These are phyloP conservation scores for Salicornia ramosissima DNA, from an alignment of 148 eudicot genomes.

Conservation along the genomic window DNA sequence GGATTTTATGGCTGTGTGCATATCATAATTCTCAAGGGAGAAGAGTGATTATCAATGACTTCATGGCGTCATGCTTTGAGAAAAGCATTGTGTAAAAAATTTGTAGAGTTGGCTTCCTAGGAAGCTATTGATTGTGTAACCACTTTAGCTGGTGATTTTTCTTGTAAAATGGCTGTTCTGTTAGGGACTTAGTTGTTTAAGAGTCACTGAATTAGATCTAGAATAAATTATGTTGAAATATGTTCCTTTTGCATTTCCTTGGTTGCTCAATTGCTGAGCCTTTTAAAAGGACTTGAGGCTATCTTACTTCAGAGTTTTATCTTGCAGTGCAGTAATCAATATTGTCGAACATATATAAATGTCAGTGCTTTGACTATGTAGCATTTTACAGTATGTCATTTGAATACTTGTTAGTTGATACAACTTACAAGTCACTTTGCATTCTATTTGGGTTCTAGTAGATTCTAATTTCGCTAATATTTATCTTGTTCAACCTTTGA, in stretches of 20 bases:
- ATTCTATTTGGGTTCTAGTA: background rate
- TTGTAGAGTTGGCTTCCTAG: background rate
- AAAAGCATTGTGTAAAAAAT: background rate
- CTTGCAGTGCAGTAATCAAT: background rate
- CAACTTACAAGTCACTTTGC: background rate
- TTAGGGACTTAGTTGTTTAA: background rate
- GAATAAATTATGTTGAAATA: too few species aligned
- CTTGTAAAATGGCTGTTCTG: background rate
- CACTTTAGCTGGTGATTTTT: background rate
- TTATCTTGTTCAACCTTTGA: background rate
- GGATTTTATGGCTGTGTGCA: background rate
- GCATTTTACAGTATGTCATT: background rate
- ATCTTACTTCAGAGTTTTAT: background rate
- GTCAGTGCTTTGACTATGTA: too few species aligned
- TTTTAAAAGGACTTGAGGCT: conserved; percentile 6
- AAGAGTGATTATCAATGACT: background rate
- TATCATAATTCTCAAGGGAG: background rate
- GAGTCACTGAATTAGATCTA: background rate
- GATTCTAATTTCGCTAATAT: background rate
- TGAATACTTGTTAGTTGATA: background rate
- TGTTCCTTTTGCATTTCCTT: too few species aligned
- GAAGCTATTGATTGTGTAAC: background rate
- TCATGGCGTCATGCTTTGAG: conserved; percentile 1
- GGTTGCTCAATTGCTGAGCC: background rate
- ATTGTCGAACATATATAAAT: background rate